Percentiles rank a stretch among this genome's conserved stretches.
Evolutionary conservation across 1,139 yeast genomes (phyloP).

Genomic region (Kodamaea derodonti): DNA sequence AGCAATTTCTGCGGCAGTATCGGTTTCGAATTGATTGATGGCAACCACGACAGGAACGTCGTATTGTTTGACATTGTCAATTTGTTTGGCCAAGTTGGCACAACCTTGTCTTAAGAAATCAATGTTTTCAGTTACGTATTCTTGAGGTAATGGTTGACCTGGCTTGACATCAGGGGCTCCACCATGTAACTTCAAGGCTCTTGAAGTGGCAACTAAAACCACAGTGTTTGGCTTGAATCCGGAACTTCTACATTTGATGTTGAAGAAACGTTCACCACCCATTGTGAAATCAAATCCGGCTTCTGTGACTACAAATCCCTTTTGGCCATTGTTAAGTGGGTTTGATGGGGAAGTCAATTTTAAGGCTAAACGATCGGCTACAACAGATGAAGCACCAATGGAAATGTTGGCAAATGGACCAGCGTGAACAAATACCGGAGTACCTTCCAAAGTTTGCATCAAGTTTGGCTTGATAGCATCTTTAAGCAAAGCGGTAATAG

Average conservation of each 20-base stretch:
- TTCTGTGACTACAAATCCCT: conserved; percentile 76
- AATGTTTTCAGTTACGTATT: conserved; percentile 63
- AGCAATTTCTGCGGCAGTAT: conserved; percentile 62
- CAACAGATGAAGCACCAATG: conserved; percentile 78
- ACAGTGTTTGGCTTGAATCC: conserved; percentile 71
- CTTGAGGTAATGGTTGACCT: conserved; percentile 69
- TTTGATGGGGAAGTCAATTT: conserved; percentile 53
- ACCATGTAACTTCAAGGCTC: conserved; percentile 79
- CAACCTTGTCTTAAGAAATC: conserved; percentile 63
- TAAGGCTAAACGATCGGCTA: conserved; percentile 72
- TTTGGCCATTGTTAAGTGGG: conserved; percentile 39
- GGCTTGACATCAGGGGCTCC: conserved; percentile 85
- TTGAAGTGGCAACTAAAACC: conserved; percentile 73
- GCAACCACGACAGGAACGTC: conserved; percentile 81
- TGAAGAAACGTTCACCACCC: conserved; percentile 86
- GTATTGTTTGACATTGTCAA: conserved; percentile 63
- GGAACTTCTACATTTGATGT: conserved; percentile 74
- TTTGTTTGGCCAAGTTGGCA: conserved; percentile 72
- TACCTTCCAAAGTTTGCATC: conserved; percentile 84
- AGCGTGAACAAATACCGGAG: conserved; percentile 81
- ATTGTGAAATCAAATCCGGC: conserved; percentile 85
- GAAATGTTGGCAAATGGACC: conserved; percentile 87
- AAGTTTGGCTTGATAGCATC: conserved; percentile 82
- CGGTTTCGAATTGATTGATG: conserved; percentile 70
- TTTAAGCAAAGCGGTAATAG: conserved; percentile 70